Evolutionary conservation across 768 basidiomycete genomes (phyloP).

Genomic region (Suillus paluster): DNA sequence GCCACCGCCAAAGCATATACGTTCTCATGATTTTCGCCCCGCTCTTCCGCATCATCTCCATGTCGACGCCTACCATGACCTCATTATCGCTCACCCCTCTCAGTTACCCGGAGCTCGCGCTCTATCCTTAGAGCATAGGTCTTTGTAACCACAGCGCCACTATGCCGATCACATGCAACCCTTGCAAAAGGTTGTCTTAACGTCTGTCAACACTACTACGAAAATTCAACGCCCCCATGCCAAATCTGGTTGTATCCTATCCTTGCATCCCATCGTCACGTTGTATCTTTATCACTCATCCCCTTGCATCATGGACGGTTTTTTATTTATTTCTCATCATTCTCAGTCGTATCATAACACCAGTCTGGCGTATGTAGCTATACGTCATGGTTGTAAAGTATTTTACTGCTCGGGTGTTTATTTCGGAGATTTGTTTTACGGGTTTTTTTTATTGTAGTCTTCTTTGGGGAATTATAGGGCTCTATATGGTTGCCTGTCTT

Average conservation of each 20-base stretch:
- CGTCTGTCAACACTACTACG: conserved; percentile 27
- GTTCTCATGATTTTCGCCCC: background rate
- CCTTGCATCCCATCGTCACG: conserved; percentile 21
- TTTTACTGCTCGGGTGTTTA: conserved; percentile 24
- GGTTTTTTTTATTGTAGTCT: conserved; percentile 6
- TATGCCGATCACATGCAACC: background rate
- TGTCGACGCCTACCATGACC: background rate
- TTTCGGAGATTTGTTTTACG: conserved; percentile 11
- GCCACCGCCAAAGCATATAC: background rate
- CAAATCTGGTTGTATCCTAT: conserved; percentile 31
- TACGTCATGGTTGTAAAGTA: conserved; percentile 44
- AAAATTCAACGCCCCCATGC: conserved; percentile 32
- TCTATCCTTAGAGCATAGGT: background rate
- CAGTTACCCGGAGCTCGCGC: conserved; percentile 4
- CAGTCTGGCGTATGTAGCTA: conserved; percentile 34
- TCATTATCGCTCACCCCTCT: background rate
- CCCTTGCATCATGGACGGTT: conserved; percentile 16
- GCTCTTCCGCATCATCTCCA: conserved; percentile 1
- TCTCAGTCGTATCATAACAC: conserved; percentile 23
- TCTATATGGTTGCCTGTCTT: background rate
- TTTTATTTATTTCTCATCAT: conserved; percentile 13
- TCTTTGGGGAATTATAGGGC: conserved; percentile 5
- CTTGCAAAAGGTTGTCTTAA: background rate
- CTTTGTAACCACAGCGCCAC: background rate
- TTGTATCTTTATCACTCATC: conserved; percentile 43